phyloP scores from a whole-genome alignment of 2,329 filamentous ascomycete species.

The Aschersonia sp. region DNA sequence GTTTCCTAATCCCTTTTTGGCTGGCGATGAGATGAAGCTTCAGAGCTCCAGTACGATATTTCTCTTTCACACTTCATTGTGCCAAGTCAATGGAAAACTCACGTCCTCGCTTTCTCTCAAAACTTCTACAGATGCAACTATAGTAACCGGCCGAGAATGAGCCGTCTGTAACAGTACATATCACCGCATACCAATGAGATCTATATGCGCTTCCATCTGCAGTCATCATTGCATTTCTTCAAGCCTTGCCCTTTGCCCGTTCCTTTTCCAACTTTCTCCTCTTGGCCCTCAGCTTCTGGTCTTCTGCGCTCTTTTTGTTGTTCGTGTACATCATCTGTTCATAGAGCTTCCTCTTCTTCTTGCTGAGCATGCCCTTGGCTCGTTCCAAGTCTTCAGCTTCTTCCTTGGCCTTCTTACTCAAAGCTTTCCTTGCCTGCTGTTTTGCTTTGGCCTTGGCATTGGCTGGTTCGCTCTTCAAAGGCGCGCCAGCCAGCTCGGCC shows the following conservation, averaged over 20 bases:
- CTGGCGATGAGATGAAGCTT: too few species aligned
- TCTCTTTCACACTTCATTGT: too few species aligned
- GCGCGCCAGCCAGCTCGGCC: conserved; percentile 69
- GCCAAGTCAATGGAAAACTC: too few species aligned
- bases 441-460: conserved; percentile 44
- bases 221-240: neutral
- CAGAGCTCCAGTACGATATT: too few species aligned
- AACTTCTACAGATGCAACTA: too few species aligned
- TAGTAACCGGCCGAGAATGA: too few species aligned
- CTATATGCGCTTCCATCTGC: neutral
- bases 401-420: conserved; percentile 54
- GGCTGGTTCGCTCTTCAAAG: conserved; percentile 31
- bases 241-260: conserved; percentile 17
- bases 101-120: too few species aligned
- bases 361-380: conserved; percentile 94
- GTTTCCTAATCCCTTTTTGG: too few species aligned
- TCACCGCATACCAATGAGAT: neutral
- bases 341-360: conserved; percentile 93
- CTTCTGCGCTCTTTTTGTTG: conserved; percentile 82
- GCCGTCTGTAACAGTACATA: neutral
- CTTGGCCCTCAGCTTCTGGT: conserved; percentile 76
- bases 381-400: conserved; percentile 82
- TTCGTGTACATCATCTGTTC: conserved; percentile 97
- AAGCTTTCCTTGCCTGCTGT: conserved; percentile 54
- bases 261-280: conserved; percentile 74